Conservation (phyloP, 1,139 yeast species). For the Protomyces gravidus region DNA sequence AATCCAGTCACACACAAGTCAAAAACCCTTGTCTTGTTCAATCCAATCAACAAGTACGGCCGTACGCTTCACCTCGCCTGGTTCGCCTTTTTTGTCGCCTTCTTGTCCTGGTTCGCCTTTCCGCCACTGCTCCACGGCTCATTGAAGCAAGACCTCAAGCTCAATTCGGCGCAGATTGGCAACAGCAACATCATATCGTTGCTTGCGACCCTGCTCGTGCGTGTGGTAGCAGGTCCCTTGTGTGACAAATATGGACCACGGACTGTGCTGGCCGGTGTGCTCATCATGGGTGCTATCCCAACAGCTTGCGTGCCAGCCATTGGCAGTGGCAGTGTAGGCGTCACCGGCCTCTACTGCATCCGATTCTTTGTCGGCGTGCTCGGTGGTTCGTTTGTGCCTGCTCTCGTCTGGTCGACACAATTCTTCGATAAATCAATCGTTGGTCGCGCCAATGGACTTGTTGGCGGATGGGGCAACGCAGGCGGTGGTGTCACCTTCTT, state of each 20-base stretch:
- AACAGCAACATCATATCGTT: slow-evolving; percentile 42
- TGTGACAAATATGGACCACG: slow-evolving; percentile 42
- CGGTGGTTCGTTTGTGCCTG: slow-evolving; percentile 42
- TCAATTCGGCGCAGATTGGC: slow-evolving; percentile 39
- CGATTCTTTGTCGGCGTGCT: slow-evolving; percentile 41
- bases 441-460: slow-evolving; percentile 42
- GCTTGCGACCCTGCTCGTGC: slow-evolving; percentile 40
- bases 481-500: slow-evolving; percentile 44
- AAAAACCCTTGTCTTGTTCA: slow-evolving; percentile 38
- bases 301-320: slow-evolving; percentile 42
- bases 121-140: slow-evolving; percentile 39
- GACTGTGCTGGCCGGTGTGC: slow-evolving; percentile 38
- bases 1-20: slow-evolving; percentile 41
- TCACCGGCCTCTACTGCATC: slow-evolving; percentile 38
- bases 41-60: slow-evolving; percentile 38
- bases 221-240: slow-evolving; percentile 40
- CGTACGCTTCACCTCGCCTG: slow-evolving; percentile 40
- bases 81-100: slow-evolving; percentile 42
- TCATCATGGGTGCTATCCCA: slow-evolving; percentile 40
- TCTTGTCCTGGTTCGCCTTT: slow-evolving; percentile 43
- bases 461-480: slow-evolving; percentile 44
- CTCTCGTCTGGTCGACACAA: slow-evolving; percentile 41
- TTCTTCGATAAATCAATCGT: slow-evolving; percentile 41
- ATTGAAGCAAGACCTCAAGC: slow-evolving; percentile 37
- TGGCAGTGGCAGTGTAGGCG: slow-evolving; percentile 30